Evolutionary conservation across 768 basidiomycete species (phyloP).

Genomic region (Glaciozyma antarctica): DNA sequence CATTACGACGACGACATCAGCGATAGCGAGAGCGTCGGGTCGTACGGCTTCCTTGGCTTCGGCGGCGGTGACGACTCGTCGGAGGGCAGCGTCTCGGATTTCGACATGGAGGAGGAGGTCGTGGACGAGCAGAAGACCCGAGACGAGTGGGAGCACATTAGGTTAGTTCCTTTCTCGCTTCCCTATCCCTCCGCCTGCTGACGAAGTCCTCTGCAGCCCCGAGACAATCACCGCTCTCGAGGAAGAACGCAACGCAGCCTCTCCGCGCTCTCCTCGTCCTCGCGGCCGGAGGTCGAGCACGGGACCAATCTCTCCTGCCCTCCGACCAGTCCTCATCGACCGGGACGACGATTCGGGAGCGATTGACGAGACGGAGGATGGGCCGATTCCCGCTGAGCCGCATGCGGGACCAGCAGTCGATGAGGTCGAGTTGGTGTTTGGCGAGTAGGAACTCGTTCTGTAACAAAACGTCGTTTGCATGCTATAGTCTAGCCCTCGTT

Average conservation of each 20-base stretch:
- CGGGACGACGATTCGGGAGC: constrained; percentile 25
- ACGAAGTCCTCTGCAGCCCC: constrained; percentile 28
- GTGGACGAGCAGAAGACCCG: constrained; percentile 18
- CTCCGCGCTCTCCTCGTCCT: constrained; percentile 28
- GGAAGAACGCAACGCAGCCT: constrained; percentile 26
- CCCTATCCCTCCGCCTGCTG: background rate
- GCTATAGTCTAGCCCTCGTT: no score
- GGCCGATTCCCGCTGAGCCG: constrained; percentile 18
- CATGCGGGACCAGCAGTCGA: constrained; percentile 30
- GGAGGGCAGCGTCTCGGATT: constrained; percentile 23
- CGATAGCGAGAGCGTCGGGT: constrained; percentile 80
- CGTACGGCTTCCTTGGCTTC: constrained; percentile 64
- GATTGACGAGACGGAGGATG: constrained; percentile 20
- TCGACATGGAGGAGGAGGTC: constrained; percentile 22
- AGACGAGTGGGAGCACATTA: constrained; percentile 34
- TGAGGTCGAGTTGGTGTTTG: constrained; percentile 32
- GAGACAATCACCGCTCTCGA: constrained; percentile 35
- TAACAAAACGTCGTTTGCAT: no score
- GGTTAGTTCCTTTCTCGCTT: constrained; percentile 12
- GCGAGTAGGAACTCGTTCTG: background rate
- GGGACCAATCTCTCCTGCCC: constrained; percentile 33
- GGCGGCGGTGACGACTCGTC: constrained; percentile 38
- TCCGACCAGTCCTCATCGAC: constrained; percentile 33
- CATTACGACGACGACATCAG: constrained; percentile 80
- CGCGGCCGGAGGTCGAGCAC: constrained; percentile 26